Evolutionary conservation across 768 basidiomycete species (phyloP).

Genomic region (Trametes punicea): DNA sequence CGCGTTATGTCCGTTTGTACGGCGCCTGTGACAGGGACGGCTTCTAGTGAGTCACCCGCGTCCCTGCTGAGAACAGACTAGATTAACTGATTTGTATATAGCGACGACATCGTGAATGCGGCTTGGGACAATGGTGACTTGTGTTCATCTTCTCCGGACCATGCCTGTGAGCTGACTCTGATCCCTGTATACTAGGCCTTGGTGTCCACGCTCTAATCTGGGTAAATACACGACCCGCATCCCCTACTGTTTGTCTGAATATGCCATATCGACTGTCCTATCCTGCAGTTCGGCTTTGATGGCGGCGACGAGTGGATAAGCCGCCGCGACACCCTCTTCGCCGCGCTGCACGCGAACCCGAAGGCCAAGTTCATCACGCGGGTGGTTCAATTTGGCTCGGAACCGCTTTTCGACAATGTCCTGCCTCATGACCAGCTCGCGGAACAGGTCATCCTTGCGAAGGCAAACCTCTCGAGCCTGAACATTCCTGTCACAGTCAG

Average conservation of each 20-base stretch:
- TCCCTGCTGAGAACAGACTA: background rate
- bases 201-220: constrained; percentile 75
- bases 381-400: constrained; percentile 27
- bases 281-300: constrained; percentile 30
- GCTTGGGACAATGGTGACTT: constrained; percentile 56
- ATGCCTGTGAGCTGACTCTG: background rate
- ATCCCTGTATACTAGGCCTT: constrained; percentile 26
- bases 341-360: constrained; percentile 28
- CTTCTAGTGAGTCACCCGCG: constrained; percentile 34
- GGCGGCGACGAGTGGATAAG: constrained; percentile 24
- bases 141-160: background rate
- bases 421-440: constrained; percentile 23
- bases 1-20: constrained; percentile 60
- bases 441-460: constrained; percentile 24
- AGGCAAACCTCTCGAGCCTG: constrained; percentile 25
- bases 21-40: constrained; percentile 38
- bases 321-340: constrained; percentile 27
- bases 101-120: constrained; percentile 61
- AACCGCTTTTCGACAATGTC: constrained; percentile 25
- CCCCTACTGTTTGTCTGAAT: background rate
- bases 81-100: constrained; percentile 13
- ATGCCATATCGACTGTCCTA: background rate
- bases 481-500: constrained; percentile 26
- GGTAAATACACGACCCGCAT: constrained; percentile 42
- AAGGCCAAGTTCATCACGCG: constrained; percentile 26